These are phyloP conservation scores for Torrubiella hemipterigena DNA, from an alignment of 2,329 filamentous ascomycete species.

Conservation along the genomic window DNA sequence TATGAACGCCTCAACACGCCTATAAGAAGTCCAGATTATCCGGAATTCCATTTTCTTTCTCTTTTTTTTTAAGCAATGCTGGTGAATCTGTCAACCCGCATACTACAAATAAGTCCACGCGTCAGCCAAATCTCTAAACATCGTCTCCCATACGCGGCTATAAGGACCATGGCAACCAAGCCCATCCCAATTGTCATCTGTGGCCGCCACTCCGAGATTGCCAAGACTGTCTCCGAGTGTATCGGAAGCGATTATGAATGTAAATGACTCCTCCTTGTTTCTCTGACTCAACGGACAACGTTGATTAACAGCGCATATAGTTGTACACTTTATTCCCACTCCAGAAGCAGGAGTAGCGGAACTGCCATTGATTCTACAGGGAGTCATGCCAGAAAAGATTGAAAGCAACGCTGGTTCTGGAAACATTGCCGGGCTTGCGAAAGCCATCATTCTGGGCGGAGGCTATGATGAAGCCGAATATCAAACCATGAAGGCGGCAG, in stretches of 20 bases:
- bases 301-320: not conserved
- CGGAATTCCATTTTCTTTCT: too few species aligned
- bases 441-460: slow-evolving; percentile 4
- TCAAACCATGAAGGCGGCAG: slow-evolving; percentile 3
- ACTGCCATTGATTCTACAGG: slow-evolving; percentile 5
- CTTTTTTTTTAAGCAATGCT: too few species aligned
- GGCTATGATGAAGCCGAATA: slow-evolving; percentile 5
- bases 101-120: too few species aligned
- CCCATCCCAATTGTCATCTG: slow-evolving; percentile 5
- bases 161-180: slow-evolving; percentile 3
- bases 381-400: not conserved
- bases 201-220: slow-evolving; percentile 3
- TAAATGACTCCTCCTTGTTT: not conserved
- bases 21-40: too few species aligned
- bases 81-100: too few species aligned
- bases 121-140: too few species aligned
- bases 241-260: slow-evolving; percentile 5
- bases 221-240: slow-evolving; percentile 2
- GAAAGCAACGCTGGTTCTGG: slow-evolving; percentile 3
- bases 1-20: too few species aligned
- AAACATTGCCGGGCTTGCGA: not conserved
- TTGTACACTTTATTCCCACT: slow-evolving; percentile 7
- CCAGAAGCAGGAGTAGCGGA: slow-evolving; percentile 5
- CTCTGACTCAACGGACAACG: not conserved
- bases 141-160: too few species aligned